Percentiles rank a stretch among this genome's conserved stretches.
Conservation (phyloP, 148 eudicot species). For the Beta vulgaris region DNA sequence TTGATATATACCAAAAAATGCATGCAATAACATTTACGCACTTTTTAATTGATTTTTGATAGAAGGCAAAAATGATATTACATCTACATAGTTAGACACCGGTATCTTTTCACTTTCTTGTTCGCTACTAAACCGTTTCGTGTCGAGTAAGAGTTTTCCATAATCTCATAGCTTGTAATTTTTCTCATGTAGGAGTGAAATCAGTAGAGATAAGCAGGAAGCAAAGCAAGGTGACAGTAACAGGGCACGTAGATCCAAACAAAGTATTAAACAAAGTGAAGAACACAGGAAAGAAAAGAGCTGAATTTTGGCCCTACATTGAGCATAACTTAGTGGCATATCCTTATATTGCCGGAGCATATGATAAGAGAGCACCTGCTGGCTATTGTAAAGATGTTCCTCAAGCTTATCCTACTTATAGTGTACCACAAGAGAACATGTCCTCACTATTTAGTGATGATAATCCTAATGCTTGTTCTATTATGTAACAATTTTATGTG, state of each 20-base stretch:
- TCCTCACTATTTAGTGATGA: conserved; percentile 70
- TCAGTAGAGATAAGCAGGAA: conserved; percentile 59
- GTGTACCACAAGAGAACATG: conserved; percentile 51
- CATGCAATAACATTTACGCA: too few relatives aligned
- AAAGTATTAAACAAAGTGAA: conserved; percentile 71
- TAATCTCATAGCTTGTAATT: too few relatives aligned
- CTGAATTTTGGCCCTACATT: conserved; percentile 91
- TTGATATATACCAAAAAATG: too few relatives aligned
- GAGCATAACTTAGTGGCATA: conserved; percentile 61
- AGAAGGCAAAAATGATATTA: too few relatives aligned
- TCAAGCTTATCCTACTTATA: conserved; percentile 47
- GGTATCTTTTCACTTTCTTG: too few relatives aligned
- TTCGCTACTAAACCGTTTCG: too few relatives aligned
- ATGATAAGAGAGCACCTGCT: conserved; percentile 82
- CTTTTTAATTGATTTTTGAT: too few relatives aligned
- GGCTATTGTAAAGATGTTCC: conserved; percentile 64
- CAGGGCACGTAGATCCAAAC: conserved; percentile 69
- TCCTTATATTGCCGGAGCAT: conserved; percentile 59
- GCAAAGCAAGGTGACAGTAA: conserved; percentile 65
- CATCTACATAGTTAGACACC: too few relatives aligned
- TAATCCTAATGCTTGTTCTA: conserved; percentile 75
- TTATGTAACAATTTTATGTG: conserved; percentile 46
- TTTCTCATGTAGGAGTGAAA: conserved; percentile 53
- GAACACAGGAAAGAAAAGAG: conserved; percentile 71
- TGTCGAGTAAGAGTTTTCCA: too few relatives aligned